These are phyloP conservation scores for Biscogniauxia marginata DNA, from an alignment of 2,329 filamentous ascomycete species.

Conservation along the genomic window DNA sequence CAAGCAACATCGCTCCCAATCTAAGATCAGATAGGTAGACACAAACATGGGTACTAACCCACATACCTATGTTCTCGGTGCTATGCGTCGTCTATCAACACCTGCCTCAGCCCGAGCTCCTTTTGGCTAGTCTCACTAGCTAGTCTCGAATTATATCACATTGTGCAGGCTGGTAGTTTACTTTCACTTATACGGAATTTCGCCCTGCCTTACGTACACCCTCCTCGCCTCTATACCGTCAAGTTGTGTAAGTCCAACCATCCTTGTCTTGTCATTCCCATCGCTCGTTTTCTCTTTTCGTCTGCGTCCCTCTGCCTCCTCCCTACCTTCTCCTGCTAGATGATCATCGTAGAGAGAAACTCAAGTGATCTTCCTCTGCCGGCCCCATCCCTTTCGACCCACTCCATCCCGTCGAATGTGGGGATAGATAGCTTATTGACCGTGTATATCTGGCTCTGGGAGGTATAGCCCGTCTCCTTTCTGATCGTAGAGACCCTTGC, in stretches of 20 bases:
- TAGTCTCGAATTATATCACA: constrained; percentile 13
- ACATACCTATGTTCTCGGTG: background rate
- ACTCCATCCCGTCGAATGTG: constrained; percentile 22
- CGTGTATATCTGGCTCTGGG: background rate
- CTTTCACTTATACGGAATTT: constrained; percentile 14
- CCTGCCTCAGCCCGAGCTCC: background rate
- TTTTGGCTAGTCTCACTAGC: constrained; percentile 10
- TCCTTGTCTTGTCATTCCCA: constrained; percentile 28
- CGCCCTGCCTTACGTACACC: constrained; percentile 1
- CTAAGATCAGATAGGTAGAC: background rate
- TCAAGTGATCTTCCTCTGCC: constrained; percentile 6
- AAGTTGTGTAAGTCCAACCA: constrained; percentile 15
- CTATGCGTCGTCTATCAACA: background rate
- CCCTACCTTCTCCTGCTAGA: constrained; percentile 21
- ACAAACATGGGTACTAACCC: background rate
- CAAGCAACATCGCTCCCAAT: background rate
- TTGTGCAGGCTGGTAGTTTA: constrained; percentile 11
- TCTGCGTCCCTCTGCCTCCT: constrained; percentile 16
- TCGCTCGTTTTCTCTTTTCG: constrained; percentile 28
- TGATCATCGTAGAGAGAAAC: constrained; percentile 10
- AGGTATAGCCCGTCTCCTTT: constrained; percentile 8
- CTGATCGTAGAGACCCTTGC: constrained; percentile 29
- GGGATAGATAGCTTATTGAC: constrained; percentile 17
- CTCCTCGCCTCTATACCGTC: background rate
- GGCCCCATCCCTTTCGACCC: constrained; percentile 20